Percentiles rank a stretch among this genome's conserved stretches.
phyloP scores from a whole-genome alignment of 768 basidiomycete genomes.

The Boletus fagicola region DNA sequence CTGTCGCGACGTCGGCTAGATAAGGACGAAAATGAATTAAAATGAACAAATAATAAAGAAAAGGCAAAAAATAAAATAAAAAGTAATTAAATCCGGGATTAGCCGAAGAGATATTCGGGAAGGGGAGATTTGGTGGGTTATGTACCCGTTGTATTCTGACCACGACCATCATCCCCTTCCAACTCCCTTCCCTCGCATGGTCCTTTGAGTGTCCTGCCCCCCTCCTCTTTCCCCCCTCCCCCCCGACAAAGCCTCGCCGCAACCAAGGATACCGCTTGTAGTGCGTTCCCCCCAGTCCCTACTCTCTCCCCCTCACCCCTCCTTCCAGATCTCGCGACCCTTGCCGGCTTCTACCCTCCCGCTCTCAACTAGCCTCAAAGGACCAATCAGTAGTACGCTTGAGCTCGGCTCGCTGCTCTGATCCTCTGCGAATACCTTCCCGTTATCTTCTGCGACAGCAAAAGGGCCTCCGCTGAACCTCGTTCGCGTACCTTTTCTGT shows the following conservation, averaged over 20 bases:
- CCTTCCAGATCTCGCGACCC: constrained; percentile 83
- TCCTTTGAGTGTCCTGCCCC: constrained; percentile 33
- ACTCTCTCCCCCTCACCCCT: background rate
- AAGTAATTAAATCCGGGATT: constrained; percentile 22
- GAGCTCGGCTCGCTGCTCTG: constrained; percentile 66
- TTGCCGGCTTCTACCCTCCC: constrained; percentile 76
- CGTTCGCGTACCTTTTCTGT: constrained; percentile 43
- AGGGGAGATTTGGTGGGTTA: constrained; percentile 21
- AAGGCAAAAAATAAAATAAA: constrained; percentile 8
- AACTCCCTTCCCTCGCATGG: constrained; percentile 32
- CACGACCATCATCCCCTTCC: constrained; percentile 20
- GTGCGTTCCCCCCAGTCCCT: constrained; percentile 26
- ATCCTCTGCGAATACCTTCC: constrained; percentile 26
- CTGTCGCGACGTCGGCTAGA: constrained; percentile 30
- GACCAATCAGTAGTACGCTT: constrained; percentile 54
- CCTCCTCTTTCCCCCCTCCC: constrained; percentile 26
- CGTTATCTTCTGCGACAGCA: constrained; percentile 19
- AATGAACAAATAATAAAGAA: constrained; percentile 10
- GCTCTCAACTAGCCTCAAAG: constrained; percentile 37
- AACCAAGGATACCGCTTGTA: constrained; percentile 54
- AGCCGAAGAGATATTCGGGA: constrained; percentile 28
- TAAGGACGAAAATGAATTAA: constrained; percentile 12
- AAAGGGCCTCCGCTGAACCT: constrained; percentile 42
- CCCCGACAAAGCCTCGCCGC: constrained; percentile 46
- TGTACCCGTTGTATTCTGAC: constrained; percentile 34